These are phyloP conservation scores for Phytophthora pseudosyringae DNA, from an alignment of 352 stramenopile genomes.

Conservation along the genomic window DNA sequence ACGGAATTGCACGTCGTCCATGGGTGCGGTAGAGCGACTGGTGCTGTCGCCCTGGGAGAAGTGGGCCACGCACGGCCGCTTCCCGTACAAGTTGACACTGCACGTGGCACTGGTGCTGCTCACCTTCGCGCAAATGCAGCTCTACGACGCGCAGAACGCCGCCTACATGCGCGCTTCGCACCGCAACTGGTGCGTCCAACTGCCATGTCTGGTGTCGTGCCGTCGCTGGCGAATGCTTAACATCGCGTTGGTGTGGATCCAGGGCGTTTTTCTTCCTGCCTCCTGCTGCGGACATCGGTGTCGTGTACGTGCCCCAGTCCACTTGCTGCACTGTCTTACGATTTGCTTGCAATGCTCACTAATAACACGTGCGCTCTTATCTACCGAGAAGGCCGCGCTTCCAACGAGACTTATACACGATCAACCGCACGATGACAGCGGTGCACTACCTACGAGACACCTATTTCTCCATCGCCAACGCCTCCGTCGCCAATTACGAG, in stretches of 20 bases:
- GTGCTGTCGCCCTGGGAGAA: slow-evolving; percentile 87
- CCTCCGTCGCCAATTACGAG: slow-evolving; percentile 86
- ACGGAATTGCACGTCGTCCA: slow-evolving; percentile 19
- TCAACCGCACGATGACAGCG: slow-evolving; percentile 74
- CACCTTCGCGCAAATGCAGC: slow-evolving; percentile 73
- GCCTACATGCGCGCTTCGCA: slow-evolving; percentile 86
- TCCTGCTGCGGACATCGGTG: slow-evolving; percentile 52
- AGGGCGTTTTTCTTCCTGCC: slow-evolving; percentile 89
- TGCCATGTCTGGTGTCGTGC: background rate
- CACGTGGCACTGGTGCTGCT: slow-evolving; percentile 79
- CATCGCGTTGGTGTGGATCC: background rate
- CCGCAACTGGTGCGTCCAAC: slow-evolving; percentile 68
- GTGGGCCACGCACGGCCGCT: slow-evolving; percentile 66
- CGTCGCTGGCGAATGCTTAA: background rate
- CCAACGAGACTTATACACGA: slow-evolving; percentile 71
- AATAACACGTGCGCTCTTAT: background rate
- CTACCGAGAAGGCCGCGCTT: slow-evolving; percentile 50
- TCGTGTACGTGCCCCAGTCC: slow-evolving; percentile 42
- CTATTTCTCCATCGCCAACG: slow-evolving; percentile 77
- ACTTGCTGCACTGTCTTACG: background rate
- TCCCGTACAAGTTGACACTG: slow-evolving; percentile 87
- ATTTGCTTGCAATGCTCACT: slow-evolving; percentile 1
- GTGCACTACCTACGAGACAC: slow-evolving; percentile 73
- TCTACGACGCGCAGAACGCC: slow-evolving; percentile 84
- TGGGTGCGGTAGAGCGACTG: slow-evolving; percentile 60